A percentile compares a stretch with the other conserved stretches of the same genome.
Conservation (phyloP, 2,329 filamentous ascomycete genomes). For the Microsporum canis region DNA sequence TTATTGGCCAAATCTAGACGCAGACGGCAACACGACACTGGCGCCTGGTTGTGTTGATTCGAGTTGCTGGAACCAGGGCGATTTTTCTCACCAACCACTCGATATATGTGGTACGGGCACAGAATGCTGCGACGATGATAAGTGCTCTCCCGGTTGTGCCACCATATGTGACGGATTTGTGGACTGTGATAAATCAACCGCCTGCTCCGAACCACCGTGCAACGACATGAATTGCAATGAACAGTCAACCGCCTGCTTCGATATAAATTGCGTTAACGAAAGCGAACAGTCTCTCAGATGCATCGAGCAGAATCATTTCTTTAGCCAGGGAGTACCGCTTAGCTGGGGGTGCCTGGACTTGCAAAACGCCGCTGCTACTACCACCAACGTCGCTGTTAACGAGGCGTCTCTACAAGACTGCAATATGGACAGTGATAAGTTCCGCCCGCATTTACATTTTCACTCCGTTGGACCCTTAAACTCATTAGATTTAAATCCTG, state of each 20-base stretch:
- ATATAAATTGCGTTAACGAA: slow-evolving; percentile 21
- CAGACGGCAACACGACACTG: slow-evolving; percentile 20
- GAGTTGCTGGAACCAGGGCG: slow-evolving; percentile 23
- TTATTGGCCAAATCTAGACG: slow-evolving; percentile 31
- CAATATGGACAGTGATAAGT: background rate
- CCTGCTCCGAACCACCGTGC: slow-evolving; percentile 28
- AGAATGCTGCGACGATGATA: slow-evolving; percentile 31
- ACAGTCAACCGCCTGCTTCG: slow-evolving; percentile 29
- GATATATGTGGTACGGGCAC: slow-evolving; percentile 22
- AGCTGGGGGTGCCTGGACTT: slow-evolving; percentile 10
- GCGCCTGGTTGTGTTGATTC: slow-evolving; percentile 16
- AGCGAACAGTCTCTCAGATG: slow-evolving; percentile 2
- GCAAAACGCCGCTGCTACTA: background rate
- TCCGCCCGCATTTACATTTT: background rate
- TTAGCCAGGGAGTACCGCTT: slow-evolving; percentile 5
- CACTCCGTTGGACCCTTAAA: background rate
- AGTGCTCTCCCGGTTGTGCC: slow-evolving; percentile 29
- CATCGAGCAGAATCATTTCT: background rate
- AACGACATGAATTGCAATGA: slow-evolving; percentile 21
- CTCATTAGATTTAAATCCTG: background rate
- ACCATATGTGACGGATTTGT: slow-evolving; percentile 33
- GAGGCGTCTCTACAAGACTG: background rate
- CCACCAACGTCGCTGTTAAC: background rate
- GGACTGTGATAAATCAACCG: slow-evolving; percentile 29
- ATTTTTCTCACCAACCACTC: slow-evolving; percentile 21